Evolutionary conservation across 176 grass and related monocot genomes (phyloP).

Genomic region (Melocanna baccifera): DNA sequence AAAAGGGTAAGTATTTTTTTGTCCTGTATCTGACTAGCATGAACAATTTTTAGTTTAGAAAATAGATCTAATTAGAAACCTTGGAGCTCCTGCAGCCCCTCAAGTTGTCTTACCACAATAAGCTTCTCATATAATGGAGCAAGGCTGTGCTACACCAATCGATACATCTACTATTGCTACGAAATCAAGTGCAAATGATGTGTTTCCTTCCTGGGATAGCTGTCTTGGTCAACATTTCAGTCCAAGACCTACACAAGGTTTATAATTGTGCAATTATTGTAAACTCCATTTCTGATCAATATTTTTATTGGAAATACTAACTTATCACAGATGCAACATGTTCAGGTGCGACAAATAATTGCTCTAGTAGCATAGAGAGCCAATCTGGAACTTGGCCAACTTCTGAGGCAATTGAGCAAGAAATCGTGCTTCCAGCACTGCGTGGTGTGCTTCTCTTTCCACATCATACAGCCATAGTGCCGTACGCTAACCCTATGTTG

Average conservation of each 20-base stretch:
- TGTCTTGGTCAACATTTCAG: slow-evolving; percentile 34
- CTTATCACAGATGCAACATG: slow-evolving; percentile 10
- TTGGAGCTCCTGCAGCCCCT: slow-evolving; percentile 15
- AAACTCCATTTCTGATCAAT: not conserved
- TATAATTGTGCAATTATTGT: not conserved
- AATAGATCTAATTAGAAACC: not conserved
- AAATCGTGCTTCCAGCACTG: slow-evolving; percentile 44
- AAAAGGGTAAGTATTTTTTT: slow-evolving; percentile 43
- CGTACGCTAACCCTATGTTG: not conserved
- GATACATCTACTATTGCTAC: slow-evolving; percentile 32
- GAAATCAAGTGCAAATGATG: slow-evolving; percentile 27
- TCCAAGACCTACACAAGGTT: slow-evolving; percentile 45
- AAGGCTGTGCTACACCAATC: slow-evolving; percentile 31
- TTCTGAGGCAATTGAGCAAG: slow-evolving; percentile 57
- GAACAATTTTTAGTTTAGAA: not conserved
- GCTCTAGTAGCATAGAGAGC: slow-evolving; percentile 61
- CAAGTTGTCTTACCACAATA: slow-evolving; percentile 35
- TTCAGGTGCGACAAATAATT: slow-evolving; percentile 39
- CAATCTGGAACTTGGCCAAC: slow-evolving; percentile 45
- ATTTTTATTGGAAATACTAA: not conserved
- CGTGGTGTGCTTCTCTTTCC: slow-evolving; percentile 43
- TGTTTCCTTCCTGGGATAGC: slow-evolving; percentile 33
- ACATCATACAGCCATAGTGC: not conserved
- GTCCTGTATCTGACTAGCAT: no score
- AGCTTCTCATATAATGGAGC: slow-evolving; percentile 46